Base-by-base conservation (phyloP, 352 stramenopile species). In the Discostella stelligera region DNA sequence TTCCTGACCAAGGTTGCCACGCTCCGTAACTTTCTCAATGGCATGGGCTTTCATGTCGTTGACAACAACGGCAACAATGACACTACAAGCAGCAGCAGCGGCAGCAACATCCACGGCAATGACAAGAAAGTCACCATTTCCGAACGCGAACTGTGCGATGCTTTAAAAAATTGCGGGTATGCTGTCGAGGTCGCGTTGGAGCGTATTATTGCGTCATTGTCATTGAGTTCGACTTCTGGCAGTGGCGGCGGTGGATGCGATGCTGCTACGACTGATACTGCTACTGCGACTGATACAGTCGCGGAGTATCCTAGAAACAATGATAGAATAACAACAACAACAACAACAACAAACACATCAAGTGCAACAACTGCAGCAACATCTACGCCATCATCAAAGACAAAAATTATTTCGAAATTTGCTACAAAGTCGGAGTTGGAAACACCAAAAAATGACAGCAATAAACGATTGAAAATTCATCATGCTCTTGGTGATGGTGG, bases 1-100 rank as follows among this genome's bases (percentile, higher is more conserved):
- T 86, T 75, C 48, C 74, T 83, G 0, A 53, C 63, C 11, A 79
- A 83, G 37, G 59, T 86, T 3, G 18, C 68, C 16, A 70, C 74
- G 9, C 65, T 86, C 1, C 67, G 79, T 10, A 32, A 66, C 7
- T 83, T 81, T 58, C 32, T 83, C 10, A 67, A 21, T 11, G 63
- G 68, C 20, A 80, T 80, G 65, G 74, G 74, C 11, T 25, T 85
- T 18, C 49, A 54, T 2, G n/a, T 46, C 10, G 61, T 44, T 0
- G 68, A 75, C 25, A 11, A 58, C 9, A 77, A 89, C 21, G 64
- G 58, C 32, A 53, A 37, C 16, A 30, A 16, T 23, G 8, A 18
- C 50, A 49, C n/a, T 46, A 20, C n/a, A 10, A 18, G 21, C 25
- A 21, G 20, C 27, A 18, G 21, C 25, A 21, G 20, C 32, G 32